A percentile compares a stretch with the other conserved stretches of the same genome.
Conservation (phyloP, 306 rosid species). For the Prunus fruticosa region DNA sequence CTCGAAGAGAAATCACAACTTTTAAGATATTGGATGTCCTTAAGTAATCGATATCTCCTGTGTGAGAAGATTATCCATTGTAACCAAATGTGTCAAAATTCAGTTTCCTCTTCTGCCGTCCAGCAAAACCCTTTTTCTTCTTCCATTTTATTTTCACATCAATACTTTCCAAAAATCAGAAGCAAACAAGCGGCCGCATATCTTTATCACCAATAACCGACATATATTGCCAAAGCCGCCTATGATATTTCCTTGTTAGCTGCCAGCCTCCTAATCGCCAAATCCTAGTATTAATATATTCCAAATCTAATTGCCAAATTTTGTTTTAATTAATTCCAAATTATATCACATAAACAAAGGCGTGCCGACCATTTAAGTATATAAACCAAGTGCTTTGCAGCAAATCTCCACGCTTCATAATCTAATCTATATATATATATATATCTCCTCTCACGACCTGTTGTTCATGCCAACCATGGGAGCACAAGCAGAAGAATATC, state of each 20-base stretch:
- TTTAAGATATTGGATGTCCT: neutral
- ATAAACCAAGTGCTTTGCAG: neutral
- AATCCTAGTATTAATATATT: neutral
- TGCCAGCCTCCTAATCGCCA: neutral
- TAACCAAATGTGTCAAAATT: neutral
- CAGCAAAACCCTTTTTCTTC: neutral
- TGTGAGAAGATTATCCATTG: too few relatives aligned
- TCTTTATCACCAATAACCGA: neutral
- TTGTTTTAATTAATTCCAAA: neutral
- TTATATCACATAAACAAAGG: neutral
- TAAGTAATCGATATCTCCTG: neutral
- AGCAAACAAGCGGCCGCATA: neutral
- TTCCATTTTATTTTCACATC: neutral
- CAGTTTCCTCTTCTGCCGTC: neutral
- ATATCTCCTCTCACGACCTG: neutral
- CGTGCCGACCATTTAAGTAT: neutral
- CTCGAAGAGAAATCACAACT: neutral
- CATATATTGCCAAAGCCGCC: neutral
- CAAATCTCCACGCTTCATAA: neutral
- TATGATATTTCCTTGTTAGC: neutral
- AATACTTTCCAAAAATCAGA: neutral
- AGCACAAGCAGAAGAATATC: slow-evolving; percentile 2
- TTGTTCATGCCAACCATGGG: neutral
- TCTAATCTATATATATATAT: too few relatives aligned
- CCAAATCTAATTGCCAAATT: neutral